phyloP scores from a whole-genome alignment of 768 basidiomycete species.

The Termitomyces eurrhizus region DNA sequence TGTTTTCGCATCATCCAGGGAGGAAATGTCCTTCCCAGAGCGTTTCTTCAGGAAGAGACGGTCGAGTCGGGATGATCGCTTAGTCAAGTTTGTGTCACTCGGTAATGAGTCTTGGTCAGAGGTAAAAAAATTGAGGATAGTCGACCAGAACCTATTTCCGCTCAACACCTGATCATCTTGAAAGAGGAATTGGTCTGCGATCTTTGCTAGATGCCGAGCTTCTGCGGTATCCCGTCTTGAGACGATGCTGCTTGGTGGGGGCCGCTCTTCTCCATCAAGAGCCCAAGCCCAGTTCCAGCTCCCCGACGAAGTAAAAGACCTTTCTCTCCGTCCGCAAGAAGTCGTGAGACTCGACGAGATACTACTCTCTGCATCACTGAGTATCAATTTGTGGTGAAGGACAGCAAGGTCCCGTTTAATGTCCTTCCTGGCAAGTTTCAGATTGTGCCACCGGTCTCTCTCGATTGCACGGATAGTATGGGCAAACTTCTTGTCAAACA shows the following conservation, averaged over 20 bases:
- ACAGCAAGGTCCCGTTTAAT: constrained; percentile 48
- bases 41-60: constrained; percentile 12
- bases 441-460: constrained; percentile 59
- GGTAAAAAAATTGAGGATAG: constrained; percentile 62
- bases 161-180: constrained; percentile 56
- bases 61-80: constrained; percentile 6
- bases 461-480: constrained; percentile 55
- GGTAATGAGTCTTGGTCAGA: constrained; percentile 37
- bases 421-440: constrained; percentile 63
- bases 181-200: constrained; percentile 65
- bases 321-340: constrained; percentile 28
- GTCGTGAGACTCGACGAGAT: constrained; percentile 13
- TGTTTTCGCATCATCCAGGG: neutral
- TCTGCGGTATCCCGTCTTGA: constrained; percentile 85
- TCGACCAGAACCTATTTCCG: constrained; percentile 70
- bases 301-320: constrained; percentile 40
- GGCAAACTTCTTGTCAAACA: constrained; percentile 68
- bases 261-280: constrained; percentile 70
- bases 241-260: constrained; percentile 90
- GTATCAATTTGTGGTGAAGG: constrained; percentile 35
- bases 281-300: constrained; percentile 87
- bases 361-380: constrained; percentile 24
- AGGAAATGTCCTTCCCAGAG: neutral
- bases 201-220: constrained; percentile 64
- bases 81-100: neutral